Conservation (phyloP, 2,329 filamentous ascomycete genomes). For the Cytospora leucostoma region DNA sequence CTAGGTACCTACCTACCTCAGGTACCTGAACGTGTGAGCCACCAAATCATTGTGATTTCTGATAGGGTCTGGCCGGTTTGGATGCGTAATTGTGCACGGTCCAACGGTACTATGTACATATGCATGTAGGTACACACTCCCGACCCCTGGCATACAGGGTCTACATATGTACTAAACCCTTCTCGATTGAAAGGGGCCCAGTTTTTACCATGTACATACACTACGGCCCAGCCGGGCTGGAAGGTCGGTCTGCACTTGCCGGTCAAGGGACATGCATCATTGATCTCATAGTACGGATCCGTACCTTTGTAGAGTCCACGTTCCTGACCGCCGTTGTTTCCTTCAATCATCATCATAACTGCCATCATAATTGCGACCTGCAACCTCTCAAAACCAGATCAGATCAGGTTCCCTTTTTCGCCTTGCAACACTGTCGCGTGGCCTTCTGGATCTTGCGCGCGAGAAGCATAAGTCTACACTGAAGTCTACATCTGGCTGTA, state of each 20-base stretch:
- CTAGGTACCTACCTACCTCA: no score
- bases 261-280: background rate
- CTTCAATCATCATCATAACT: background rate
- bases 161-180: background rate
- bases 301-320: background rate
- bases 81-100: background rate
- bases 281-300: conserved; percentile 1
- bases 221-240: background rate
- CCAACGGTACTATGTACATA: background rate
- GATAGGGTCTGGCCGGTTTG: no score
- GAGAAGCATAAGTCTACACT: no score
- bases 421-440: background rate
- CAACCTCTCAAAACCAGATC: background rate
- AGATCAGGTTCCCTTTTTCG: background rate
- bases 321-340: background rate
- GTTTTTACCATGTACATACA: background rate
- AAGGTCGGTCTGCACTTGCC: conserved; percentile 1
- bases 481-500: background rate
- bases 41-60: no score
- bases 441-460: background rate
- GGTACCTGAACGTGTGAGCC: no score
- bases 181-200: background rate
- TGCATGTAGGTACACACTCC: background rate
- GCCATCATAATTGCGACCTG: background rate
- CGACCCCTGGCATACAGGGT: background rate